Base-by-base conservation (phyloP, 2,329 filamentous ascomycete genomes). In the Apiospora phragmitis region DNA sequence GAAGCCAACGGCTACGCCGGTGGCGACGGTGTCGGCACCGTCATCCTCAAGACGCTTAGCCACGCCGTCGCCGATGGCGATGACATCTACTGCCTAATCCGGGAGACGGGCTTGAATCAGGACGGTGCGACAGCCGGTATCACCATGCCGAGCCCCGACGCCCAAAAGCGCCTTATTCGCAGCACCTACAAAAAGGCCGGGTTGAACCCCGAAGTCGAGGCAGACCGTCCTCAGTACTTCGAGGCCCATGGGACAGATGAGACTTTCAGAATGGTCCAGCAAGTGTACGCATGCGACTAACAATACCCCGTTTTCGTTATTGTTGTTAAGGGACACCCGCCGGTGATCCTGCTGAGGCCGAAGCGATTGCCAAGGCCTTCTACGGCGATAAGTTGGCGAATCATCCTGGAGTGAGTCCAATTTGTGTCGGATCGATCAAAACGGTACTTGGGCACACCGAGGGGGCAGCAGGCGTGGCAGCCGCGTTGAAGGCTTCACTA, bases 21-120 rank as follows among this genome's bases (percentile, higher is more conserved):
- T 45, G 88, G 87, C 16, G 88, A 90, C 74, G 89, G 88, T 1
- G 76, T 86, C 11, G n/a, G n/a, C n/a, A 85, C 81, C 0, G 81
- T 84, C 9, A 62, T 90, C 3, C 76, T 89, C 5, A 75, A 90
- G 21, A 90, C 90, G 76, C 82, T 85, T n/a, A 83, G 82, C 43
- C 81, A 81, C 47, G 89, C 89, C 1, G 71, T 91, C 7, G 79
- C 79, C 4, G 87, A 88, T 67, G 85, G 86, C 8, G 83, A 85
- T 69, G 66, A 72, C 0, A 86, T 88, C 49, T 77, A 83, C 47
- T 83, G 80, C n/a, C 75, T 88, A 49, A 83, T 89, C 65, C 83
- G 85, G 4, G 84, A 84, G 65, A 85, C 84, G 0, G 83, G 81
- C 11, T 75, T 83, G 65, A 87, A 87, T 72, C 82, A 83, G 32